These are phyloP conservation scores for Ajuga chamaepitys DNA, from an alignment of 257 asterid species.

Conservation along the genomic window DNA sequence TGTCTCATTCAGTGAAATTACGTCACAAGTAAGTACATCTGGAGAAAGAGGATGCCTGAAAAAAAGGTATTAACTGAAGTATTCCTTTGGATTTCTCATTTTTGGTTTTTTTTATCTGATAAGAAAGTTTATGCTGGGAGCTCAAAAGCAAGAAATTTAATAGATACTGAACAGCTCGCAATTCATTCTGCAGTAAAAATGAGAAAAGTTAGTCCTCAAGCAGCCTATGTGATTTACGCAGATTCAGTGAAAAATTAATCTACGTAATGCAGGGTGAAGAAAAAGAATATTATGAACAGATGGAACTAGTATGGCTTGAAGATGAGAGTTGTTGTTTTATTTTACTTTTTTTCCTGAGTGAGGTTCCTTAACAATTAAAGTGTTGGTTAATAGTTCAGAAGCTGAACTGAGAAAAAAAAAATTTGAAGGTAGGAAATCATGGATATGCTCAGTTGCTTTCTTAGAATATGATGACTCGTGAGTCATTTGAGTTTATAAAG, in stretches of 20 bases:
- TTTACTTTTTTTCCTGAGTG: not conserved
- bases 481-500: not conserved
- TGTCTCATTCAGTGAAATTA: conserved; percentile 28
- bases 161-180: not conserved
- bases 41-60: conserved; percentile 32
- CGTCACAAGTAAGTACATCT: conserved; percentile 28
- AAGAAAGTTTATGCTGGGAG: not conserved
- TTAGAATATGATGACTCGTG: not conserved
- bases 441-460: not conserved
- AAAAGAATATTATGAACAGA: not conserved
- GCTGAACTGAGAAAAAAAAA: not conserved
- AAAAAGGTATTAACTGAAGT: conserved; percentile 41
- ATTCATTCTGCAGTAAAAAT: not conserved
- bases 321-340: not conserved
- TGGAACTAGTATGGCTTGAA: too few species aligned
- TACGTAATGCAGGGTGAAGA: not conserved
- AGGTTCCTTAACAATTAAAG: too few species aligned
- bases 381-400: too few species aligned
- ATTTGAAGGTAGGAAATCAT: not conserved
- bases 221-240: not conserved
- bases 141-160: not conserved
- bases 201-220: too few species aligned
- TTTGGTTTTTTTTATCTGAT: not conserved
- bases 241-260: not conserved
- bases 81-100: not conserved